Evolutionary conservation across 768 basidiomycete species (phyloP), one percentile per base, ranked within the genome.

Genomic region (Trametes cingulata): DNA sequence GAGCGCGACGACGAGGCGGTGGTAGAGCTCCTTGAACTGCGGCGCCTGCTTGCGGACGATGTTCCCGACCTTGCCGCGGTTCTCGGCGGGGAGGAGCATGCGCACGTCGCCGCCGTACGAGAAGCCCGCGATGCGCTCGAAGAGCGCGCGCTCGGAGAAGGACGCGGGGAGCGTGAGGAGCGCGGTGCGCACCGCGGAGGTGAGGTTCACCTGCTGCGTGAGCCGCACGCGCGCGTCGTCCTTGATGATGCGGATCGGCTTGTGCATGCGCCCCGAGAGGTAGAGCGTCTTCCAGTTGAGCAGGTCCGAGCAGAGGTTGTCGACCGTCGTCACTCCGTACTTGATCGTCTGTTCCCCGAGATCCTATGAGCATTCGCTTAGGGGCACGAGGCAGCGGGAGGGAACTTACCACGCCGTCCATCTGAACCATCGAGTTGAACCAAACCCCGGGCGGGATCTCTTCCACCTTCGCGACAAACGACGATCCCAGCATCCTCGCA

Each of bases 191-290:
- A 97, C 80, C 2, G 95, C 95, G 13, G 91, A 93, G 13, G 88
- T 85, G 43, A 97, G 82, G 79, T 99, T 99, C 70, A 94, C 93
- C 68, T 96, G 91, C 70, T 95, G 91, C 19, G 95, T 93, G 52
- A 95, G 80, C 54, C 91, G 86, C 15, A 98, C 92, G 39, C 95
- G 88, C 2, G 94, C 88, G 71, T 97, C 93, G 72, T 95, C 91
- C 73, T 87, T 87, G 74, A 97, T 90, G 68, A 96, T 95, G 50
- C 92, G 85, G 48, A 95, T 83, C 0, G 97, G 97, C 74, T 99
- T 99, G 76, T 98, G 97, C 86, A 98, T 93, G 35, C 97, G 83
- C 0, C 97, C 97, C 0, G 95, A 91, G 40, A 96, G 85, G 73
- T 99, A 99, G 3, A 98, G 82, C 22, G 93, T 84, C 42, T 87